Evolutionary conservation across 2,329 filamentous ascomycete genomes (phyloP).

Genomic region (Emydomyces testavorans): DNA sequence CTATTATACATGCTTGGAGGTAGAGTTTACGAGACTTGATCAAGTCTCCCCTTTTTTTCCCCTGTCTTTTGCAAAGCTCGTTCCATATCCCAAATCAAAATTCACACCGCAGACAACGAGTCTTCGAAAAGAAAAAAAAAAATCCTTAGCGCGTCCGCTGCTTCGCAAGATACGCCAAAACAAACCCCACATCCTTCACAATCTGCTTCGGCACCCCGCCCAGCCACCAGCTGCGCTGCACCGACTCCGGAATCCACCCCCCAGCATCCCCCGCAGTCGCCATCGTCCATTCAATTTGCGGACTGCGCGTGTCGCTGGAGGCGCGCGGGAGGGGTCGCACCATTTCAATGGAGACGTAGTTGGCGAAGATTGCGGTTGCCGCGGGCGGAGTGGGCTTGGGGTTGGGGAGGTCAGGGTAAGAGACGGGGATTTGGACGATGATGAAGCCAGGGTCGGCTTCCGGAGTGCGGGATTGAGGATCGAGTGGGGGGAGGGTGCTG

Average conservation of each 20-base stretch:
- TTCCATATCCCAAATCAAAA: too few relatives aligned
- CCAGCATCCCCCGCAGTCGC: slow-evolving; percentile 30
- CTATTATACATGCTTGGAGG: background rate
- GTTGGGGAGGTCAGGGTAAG: slow-evolving; percentile 13
- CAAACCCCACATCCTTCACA: slow-evolving; percentile 31
- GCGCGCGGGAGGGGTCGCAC: slow-evolving; percentile 16
- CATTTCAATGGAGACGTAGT: slow-evolving; percentile 29
- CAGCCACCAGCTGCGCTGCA: slow-evolving; percentile 24
- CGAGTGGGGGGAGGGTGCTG: background rate
- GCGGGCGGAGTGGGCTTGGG: slow-evolving; percentile 20
- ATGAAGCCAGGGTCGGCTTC: slow-evolving; percentile 20
- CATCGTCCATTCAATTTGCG: slow-evolving; percentile 28
- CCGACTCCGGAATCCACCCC: slow-evolving; percentile 28
- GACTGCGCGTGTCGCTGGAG: background rate
- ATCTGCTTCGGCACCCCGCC: slow-evolving; percentile 29
- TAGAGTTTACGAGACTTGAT: too few relatives aligned
- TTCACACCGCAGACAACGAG: too few relatives aligned
- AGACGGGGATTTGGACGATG: slow-evolving; percentile 27
- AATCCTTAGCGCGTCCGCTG: background rate
- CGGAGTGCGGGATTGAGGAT: background rate
- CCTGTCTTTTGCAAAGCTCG: too few relatives aligned
- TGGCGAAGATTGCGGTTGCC: slow-evolving; percentile 23
- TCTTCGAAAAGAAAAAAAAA: too few relatives aligned
- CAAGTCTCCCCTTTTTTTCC: too few relatives aligned
- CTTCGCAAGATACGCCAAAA: slow-evolving; percentile 26